These are phyloP conservation scores for Sporothrix mexicana DNA, from an alignment of 2,329 filamentous ascomycete species.

Conservation along the genomic window DNA sequence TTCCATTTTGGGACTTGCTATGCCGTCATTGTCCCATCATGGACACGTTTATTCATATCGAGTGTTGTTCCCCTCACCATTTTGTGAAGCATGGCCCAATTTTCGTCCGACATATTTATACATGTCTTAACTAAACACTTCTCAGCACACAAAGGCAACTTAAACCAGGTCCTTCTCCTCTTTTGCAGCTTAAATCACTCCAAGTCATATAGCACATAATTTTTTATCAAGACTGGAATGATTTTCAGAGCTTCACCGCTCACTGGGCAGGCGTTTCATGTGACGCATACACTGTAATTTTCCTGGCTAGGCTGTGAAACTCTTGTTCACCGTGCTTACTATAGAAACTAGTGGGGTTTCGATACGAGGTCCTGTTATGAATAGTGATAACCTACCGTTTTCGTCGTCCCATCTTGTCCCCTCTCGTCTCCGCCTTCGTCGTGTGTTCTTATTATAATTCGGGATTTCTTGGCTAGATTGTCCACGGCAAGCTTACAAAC, in stretches of 20 bases:
- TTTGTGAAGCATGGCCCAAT: background rate
- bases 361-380: background rate
- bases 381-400: too few species aligned
- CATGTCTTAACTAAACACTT: background rate
- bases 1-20: background rate
- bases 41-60: background rate
- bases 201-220: background rate
- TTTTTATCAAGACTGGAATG: background rate
- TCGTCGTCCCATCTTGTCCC: background rate
- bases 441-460: background rate
- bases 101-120: background rate
- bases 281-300: too few species aligned
- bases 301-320: too few species aligned
- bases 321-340: background rate
- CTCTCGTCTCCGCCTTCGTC: background rate
- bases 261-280: too few species aligned
- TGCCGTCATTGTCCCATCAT: background rate
- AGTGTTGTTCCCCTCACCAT: background rate
- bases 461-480: background rate
- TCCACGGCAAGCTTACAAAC: background rate
- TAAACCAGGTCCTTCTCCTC: conserved; percentile 3
- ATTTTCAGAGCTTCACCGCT: background rate
- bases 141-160: background rate
- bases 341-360: background rate
- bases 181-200: background rate